phyloP scores from a whole-genome alignment of 2,329 filamentous ascomycete genomes.

The Teratosphaeria zuluensis region DNA sequence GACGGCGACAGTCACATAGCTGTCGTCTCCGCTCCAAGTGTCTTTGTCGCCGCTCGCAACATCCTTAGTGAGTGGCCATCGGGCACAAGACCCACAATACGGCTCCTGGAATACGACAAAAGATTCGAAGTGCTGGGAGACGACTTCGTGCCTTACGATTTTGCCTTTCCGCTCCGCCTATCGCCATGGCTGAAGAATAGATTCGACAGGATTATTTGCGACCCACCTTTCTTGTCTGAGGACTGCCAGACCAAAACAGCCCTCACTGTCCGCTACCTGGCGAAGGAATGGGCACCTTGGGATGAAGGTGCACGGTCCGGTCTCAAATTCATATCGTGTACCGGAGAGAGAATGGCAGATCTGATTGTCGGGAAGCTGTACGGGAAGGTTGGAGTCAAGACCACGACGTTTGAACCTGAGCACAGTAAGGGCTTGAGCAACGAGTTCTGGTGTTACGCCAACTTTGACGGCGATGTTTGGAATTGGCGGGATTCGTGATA shows the following conservation, averaged over 20 bases:
- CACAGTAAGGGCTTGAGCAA: constrained; percentile 70
- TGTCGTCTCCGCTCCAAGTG: constrained; percentile 65
- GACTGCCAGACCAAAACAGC: constrained; percentile 77
- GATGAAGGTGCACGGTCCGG: not conserved
- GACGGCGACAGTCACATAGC: constrained; percentile 51
- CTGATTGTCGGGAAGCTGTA: constrained; percentile 58
- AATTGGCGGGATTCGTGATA: constrained; percentile 7
- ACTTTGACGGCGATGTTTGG: constrained; percentile 52
- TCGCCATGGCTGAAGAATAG: constrained; percentile 49
- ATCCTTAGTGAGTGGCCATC: constrained; percentile 26
- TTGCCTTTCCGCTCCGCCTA: constrained; percentile 56
- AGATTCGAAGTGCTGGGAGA: constrained; percentile 66
- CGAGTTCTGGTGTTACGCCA: constrained; percentile 71
- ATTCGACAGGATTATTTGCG: constrained; percentile 61
- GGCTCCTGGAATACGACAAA: constrained; percentile 63
- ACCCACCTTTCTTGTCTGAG: constrained; percentile 70
- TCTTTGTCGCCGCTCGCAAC: constrained; percentile 68
- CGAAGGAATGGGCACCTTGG: constrained; percentile 38
- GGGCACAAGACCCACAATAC: constrained; percentile 46
- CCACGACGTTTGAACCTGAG: constrained; percentile 58
- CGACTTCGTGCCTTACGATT: constrained; percentile 70
- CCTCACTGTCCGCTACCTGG: constrained; percentile 64
- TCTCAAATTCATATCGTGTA: constrained; percentile 54
- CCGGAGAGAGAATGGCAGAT: constrained; percentile 63
- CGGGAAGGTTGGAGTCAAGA: constrained; percentile 48